Conservation (phyloP, 352 stramenopile genomes). For the Poterioochromonas sp. region DNA sequence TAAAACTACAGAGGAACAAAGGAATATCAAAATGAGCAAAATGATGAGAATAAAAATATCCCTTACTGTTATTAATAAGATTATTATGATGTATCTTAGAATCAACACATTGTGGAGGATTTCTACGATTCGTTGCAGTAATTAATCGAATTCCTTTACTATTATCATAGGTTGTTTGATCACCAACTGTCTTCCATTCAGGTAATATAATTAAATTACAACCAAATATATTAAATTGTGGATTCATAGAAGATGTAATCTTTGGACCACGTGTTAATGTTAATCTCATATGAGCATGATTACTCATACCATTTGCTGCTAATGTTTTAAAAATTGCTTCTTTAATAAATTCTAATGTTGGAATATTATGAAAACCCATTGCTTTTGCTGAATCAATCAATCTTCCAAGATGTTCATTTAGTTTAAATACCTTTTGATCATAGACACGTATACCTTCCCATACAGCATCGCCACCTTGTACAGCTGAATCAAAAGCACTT, state of each 20-base stretch:
- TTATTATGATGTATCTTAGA: slow-evolving; percentile 72
- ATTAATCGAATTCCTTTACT: slow-evolving; percentile 55
- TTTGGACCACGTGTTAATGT: slow-evolving; percentile 63
- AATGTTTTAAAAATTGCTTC: slow-evolving; percentile 60
- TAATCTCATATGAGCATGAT: slow-evolving; percentile 59
- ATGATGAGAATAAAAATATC: not conserved
- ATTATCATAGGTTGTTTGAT: slow-evolving; percentile 61
- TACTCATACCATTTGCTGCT: slow-evolving; percentile 58
- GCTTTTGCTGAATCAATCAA: slow-evolving; percentile 60
- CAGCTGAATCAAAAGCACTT: slow-evolving; percentile 58
- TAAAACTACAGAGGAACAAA: slow-evolving; percentile 17
- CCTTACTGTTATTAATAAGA: slow-evolving; percentile 59
- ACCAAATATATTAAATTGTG: slow-evolving; percentile 60
- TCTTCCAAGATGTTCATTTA: slow-evolving; percentile 58
- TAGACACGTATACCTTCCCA: slow-evolving; percentile 65
- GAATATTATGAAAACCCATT: slow-evolving; percentile 58
- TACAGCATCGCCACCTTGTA: slow-evolving; percentile 60
- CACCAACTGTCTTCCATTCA: slow-evolving; percentile 59
- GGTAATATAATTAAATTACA: slow-evolving; percentile 62
- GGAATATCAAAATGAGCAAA: not conserved
- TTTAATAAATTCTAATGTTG: slow-evolving; percentile 52
- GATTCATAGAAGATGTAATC: slow-evolving; percentile 53
- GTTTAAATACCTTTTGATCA: slow-evolving; percentile 54
- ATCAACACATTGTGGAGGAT: slow-evolving; percentile 54
- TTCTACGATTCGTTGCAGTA: slow-evolving; percentile 51